phyloP scores from a whole-genome alignment of 23 red algal genomes.

The Gracilaria domingensis region DNA sequence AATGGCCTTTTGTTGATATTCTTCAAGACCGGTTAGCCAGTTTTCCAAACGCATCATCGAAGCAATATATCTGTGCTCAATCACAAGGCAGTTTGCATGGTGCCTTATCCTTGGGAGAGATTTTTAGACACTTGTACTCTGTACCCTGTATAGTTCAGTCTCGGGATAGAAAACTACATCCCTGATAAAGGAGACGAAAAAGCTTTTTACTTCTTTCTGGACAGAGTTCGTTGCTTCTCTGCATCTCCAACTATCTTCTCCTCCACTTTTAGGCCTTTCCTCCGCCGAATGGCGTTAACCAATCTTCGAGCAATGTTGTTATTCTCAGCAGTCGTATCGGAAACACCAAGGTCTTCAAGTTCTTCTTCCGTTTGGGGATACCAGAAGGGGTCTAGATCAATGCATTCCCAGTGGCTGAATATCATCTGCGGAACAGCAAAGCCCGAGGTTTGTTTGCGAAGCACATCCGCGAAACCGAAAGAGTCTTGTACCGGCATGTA shows the following conservation, averaged over 20 bases:
- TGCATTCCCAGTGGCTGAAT: slow-evolving; percentile 87
- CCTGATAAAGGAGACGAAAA: neutral
- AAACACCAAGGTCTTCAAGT: slow-evolving; percentile 83
- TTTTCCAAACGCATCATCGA: too few relatives aligned
- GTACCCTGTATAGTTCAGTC: too few relatives aligned
- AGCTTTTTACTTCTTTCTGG: slow-evolving; percentile 86
- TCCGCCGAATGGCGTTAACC: slow-evolving; percentile 72
- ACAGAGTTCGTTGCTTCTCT: slow-evolving; percentile 97
- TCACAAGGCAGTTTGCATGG: too few relatives aligned
- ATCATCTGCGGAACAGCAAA: slow-evolving; percentile 89
- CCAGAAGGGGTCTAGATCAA: slow-evolving; percentile 97
- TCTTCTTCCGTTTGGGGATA: slow-evolving; percentile 89
- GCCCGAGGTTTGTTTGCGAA: slow-evolving; percentile 88
- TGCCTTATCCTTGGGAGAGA: too few relatives aligned
- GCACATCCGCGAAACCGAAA: slow-evolving; percentile 92
- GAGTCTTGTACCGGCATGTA: slow-evolving; percentile 85
- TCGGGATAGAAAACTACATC: neutral
- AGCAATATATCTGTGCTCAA: too few relatives aligned
- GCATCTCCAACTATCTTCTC: slow-evolving; percentile 95
- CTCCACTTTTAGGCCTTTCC: slow-evolving; percentile 92
- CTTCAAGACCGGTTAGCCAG: too few relatives aligned
- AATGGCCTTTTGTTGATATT: neutral
- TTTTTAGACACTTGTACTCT: too few relatives aligned
- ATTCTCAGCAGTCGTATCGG: slow-evolving; percentile 79
- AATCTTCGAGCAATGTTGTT: slow-evolving; percentile 96